These are phyloP conservation scores for Macrolepiota albuminosa DNA, from an alignment of 768 basidiomycete species.

Conservation along the genomic window DNA sequence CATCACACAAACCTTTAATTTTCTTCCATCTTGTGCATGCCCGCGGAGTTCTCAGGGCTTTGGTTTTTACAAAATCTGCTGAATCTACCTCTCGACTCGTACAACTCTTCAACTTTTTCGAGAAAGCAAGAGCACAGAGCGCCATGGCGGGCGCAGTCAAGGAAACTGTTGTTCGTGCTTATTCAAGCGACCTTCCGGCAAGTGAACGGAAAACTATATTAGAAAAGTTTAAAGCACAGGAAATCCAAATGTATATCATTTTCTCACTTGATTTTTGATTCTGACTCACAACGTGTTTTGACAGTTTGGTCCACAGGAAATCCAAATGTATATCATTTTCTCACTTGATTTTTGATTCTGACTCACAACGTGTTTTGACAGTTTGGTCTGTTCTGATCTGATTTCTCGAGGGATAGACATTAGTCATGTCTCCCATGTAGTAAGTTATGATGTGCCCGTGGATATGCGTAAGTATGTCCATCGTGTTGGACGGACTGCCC, in stretches of 20 bases:
- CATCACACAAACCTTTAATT: constrained; percentile 81
- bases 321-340: constrained; percentile 64
- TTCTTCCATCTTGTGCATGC: constrained; percentile 82
- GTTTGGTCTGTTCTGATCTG: constrained; percentile 94
- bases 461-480: constrained; percentile 99
- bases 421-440: constrained; percentile 85
- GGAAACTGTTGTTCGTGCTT: constrained; percentile 54
- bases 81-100: constrained; percentile 86
- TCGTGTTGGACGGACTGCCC: constrained; percentile 92
- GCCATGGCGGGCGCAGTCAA: constrained; percentile 13
- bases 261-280: constrained; percentile 2
- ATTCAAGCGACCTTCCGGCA: constrained; percentile 80
- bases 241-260: constrained; percentile 72
- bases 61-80: constrained; percentile 97
- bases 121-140: constrained; percentile 35
- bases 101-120: constrained; percentile 76
- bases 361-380: constrained; percentile 24
- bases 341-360: constrained; percentile 3
- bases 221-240: constrained; percentile 73
- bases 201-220: constrained; percentile 73
- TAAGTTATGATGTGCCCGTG: constrained; percentile 94
- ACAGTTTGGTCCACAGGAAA: constrained; percentile 78
- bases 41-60: constrained; percentile 55
- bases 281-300: neutral
- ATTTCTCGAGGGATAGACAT: constrained; percentile 96